A percentile compares a stretch with the other conserved stretches of the same genome.
Conservation (phyloP, 1,284 basidiomycete genomes). For the Chondrostereum purpureum region DNA sequence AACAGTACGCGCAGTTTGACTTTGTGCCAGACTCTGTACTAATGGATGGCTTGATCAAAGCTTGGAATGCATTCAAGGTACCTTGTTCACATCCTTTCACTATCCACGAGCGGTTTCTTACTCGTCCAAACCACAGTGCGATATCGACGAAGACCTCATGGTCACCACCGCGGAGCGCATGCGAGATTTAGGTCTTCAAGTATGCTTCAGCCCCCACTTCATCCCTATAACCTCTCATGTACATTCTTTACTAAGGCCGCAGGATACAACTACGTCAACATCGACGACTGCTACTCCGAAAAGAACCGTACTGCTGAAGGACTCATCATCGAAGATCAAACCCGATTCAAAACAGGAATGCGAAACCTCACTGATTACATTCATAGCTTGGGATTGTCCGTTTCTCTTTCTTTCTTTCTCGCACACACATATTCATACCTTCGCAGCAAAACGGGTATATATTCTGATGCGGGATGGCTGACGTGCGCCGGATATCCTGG, state of each 20-base stretch:
- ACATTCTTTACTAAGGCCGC: constrained; percentile 27
- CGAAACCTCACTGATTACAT: constrained; percentile 37
- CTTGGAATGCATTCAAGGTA: constrained; percentile 22
- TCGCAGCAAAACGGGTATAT: constrained; percentile 30
- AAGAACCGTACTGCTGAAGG: constrained; percentile 39
- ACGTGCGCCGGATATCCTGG: constrained; percentile 47
- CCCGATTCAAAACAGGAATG: constrained; percentile 38
- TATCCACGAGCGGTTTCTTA: neutral
- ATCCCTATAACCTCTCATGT: neutral
- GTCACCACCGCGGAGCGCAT: constrained; percentile 33
- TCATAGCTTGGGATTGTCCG: constrained; percentile 41
- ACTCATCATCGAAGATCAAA: constrained; percentile 35
- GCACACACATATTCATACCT: constrained; percentile 5
- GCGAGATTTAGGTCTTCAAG: constrained; percentile 35
- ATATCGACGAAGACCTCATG: constrained; percentile 38
- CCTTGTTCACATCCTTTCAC: neutral
- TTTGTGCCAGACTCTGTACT: neutral
- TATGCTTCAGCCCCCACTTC: neutral
- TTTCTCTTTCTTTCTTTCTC: constrained; percentile 8
- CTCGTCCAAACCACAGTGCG: constrained; percentile 37
- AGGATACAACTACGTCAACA: constrained; percentile 47
- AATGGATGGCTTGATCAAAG: constrained; percentile 9
- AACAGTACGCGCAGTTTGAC: constrained; percentile 17
- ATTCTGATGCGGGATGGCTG: constrained; percentile 48
- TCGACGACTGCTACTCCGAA: constrained; percentile 56